A percentile compares a stretch with the other conserved stretches of the same genome.
phyloP scores from a whole-genome alignment of 1,139 yeast genomes.

The Candida tropicalis region DNA sequence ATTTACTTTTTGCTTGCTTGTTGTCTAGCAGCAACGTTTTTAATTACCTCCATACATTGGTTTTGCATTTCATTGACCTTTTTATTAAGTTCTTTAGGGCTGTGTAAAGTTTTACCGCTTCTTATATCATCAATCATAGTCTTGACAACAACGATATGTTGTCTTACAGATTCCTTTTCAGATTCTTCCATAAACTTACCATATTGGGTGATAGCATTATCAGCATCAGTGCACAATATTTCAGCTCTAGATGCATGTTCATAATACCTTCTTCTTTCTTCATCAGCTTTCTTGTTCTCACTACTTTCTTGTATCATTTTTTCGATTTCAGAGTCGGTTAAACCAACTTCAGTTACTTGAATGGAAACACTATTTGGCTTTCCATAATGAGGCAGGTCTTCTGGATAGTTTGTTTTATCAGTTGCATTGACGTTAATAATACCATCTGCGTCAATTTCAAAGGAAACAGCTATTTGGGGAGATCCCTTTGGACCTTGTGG shows the following conservation, averaged over 20 bases:
- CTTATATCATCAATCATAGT: constrained; percentile 51
- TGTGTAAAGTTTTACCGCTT: constrained; percentile 31
- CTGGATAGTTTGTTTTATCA: constrained; percentile 59
- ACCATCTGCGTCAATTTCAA: constrained; percentile 83
- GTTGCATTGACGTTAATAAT: constrained; percentile 73
- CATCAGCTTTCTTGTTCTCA: constrained; percentile 44
- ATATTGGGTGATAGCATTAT: constrained; percentile 49
- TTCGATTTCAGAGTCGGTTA: constrained; percentile 65
- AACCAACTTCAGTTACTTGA: constrained; percentile 69
- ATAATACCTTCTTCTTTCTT: constrained; percentile 38
- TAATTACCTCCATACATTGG: constrained; percentile 52
- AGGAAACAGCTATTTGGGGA: constrained; percentile 73
- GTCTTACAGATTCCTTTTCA: constrained; percentile 33
- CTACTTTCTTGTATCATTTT: constrained; percentile 56
- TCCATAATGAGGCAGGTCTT: constrained; percentile 29
- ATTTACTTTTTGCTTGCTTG: constrained; percentile 15
- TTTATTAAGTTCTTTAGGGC: constrained; percentile 40
- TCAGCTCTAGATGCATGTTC: constrained; percentile 58
- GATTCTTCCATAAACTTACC: constrained; percentile 41
- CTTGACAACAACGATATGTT: constrained; percentile 39
- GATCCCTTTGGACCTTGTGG: constrained; percentile 76
- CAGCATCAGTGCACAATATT: constrained; percentile 58
- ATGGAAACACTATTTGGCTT: constrained; percentile 53
- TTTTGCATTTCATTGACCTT: constrained; percentile 55
- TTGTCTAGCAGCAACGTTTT: constrained; percentile 53